Evolutionary conservation across 768 basidiomycete genomes (phyloP), one percentile per base, ranked within the genome.

Genomic region (Rubroboletus pulcherrimus): DNA sequence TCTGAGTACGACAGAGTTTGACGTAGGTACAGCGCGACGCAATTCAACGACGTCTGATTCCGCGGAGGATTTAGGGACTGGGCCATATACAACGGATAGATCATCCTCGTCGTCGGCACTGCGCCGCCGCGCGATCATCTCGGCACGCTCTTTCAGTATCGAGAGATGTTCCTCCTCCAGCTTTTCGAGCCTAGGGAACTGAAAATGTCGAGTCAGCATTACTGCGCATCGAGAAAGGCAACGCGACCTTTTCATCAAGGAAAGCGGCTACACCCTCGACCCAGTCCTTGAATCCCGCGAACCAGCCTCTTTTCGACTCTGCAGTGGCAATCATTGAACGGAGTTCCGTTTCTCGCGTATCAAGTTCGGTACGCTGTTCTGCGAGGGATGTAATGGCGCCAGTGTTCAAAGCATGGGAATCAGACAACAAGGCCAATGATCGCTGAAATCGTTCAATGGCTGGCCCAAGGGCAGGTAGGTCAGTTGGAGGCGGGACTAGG

Each of bases 291-390:
- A 94, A 90, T 49, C 81, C 80, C 11, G 73, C 75, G 62, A 93
- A 93, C 91, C 92, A 94, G 17, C 83, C 83, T 46, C 90, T 75
- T 71, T 93, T 93, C 43, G 74, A 79, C 66, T 93, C 92, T 0
- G 91, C 87, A 53, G 76, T 78, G 34, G 78, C 78, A 7, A 94
- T 83, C 80, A 92, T 83, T 26, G 81, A 78, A 17, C 91, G 80
- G 75, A 94, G 78, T 58, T 91, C 88, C 19, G 73, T 74, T 68
- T 93, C 91, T 44, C 88, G 81, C 11, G 73, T 67, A 26, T 88
- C 85, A 2, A 92, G 73, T 60, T 87, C 81, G 2, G 71, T 66
- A n/a, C 80, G 78, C 64, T 93, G 89, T 51, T 81, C 77, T 4
- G 79, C 80, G 4, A 93, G 69, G 15, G 80, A 75, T 14, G 75